Evolutionary conservation across 2,329 filamentous ascomycete species (phyloP), one percentile per base, ranked within the genome.

Genomic region (Pseudogymnoascus destructans): DNA sequence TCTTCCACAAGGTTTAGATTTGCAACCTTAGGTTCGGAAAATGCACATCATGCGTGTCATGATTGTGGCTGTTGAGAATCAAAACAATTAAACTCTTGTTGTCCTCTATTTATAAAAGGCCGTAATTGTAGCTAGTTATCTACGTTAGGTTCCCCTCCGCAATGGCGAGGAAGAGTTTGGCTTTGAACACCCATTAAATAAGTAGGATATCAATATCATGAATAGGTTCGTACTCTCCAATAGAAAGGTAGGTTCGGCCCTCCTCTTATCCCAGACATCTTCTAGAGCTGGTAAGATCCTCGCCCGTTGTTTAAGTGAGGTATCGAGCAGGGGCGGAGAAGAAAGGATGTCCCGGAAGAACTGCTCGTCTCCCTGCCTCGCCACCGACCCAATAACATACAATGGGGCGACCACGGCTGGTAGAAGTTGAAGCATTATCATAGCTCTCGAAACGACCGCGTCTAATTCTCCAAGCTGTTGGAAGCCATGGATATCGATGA

Each of bases 251-350:
- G 58, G 15, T 55, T 25, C 52, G 6, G 55, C 52, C 42, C 42
- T 32, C 33, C 63, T 63, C 46, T 36, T 59, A 9, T 13, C 57
- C 66, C 66, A 68, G 19, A 66, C 58, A 9, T 64, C 59, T 61
- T 68, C 65, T 17, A 68, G 46, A 40, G 65, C 46, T 23, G 65
- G 63, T n/a, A 68, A 36, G 25, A 67, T 63, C 33, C 59, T 64
- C 23, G 52, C 46, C 38, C 66, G 64, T 61, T 68, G 66, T 55
- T 63, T 58, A 21, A 67, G 56, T 7, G 57, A 62, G 3, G 63
- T 59, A 60, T 67, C 63, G 8, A 67, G 38, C 15, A 68, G 49
- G 32, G 65, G 64, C 9, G 59, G 36, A 19, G 62, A 59, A 13
- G 63, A 64, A 57, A 67, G 67, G 1, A 61, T 32, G 13, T 60